Conservation (phyloP, 2,329 filamentous ascomycete species). For the Thielaviopsis musarum region DNA sequence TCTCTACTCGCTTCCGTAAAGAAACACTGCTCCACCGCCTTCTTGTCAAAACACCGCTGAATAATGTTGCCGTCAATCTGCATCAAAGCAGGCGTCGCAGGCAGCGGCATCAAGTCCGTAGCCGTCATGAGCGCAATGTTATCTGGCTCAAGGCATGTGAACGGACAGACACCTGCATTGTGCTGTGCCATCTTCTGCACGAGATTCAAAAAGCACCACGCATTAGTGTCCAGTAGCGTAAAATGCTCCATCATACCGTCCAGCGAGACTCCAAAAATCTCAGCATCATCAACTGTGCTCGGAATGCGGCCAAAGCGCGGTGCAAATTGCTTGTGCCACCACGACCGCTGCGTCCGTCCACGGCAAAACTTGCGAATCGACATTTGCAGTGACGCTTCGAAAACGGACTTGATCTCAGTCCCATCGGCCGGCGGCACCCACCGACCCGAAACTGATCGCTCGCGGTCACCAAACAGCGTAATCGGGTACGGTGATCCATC, state of each 20-base stretch:
- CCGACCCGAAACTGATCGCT: constrained; percentile 30
- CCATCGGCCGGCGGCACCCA: constrained; percentile 31
- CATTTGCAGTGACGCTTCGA: constrained; percentile 37
- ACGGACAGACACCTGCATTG: constrained; percentile 6
- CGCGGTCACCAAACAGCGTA: constrained; percentile 31
- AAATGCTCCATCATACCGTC: constrained; percentile 58
- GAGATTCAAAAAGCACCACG: constrained; percentile 54
- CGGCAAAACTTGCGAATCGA: constrained; percentile 40
- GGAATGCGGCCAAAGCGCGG: constrained; percentile 27
- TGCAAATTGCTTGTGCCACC: constrained; percentile 23
- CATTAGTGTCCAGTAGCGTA: constrained; percentile 40
- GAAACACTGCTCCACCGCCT: constrained; percentile 28
- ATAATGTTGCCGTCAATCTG: constrained; percentile 55
- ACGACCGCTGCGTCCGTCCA: constrained; percentile 35
- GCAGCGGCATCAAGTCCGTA: constrained; percentile 12
- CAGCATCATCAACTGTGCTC: constrained; percentile 27
- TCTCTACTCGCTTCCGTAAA: constrained; percentile 18
- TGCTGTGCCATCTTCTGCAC: constrained; percentile 49
- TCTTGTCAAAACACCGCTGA: constrained; percentile 31
- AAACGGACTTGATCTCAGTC: constrained; percentile 29
- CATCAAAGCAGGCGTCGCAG: constrained; percentile 30
- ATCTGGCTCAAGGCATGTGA: neutral
- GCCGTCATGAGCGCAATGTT: neutral
- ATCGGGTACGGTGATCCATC: constrained; percentile 22
- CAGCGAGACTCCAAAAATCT: constrained; percentile 48